Conservation (phyloP, 345 rosid species). For the Draba incana region DNA sequence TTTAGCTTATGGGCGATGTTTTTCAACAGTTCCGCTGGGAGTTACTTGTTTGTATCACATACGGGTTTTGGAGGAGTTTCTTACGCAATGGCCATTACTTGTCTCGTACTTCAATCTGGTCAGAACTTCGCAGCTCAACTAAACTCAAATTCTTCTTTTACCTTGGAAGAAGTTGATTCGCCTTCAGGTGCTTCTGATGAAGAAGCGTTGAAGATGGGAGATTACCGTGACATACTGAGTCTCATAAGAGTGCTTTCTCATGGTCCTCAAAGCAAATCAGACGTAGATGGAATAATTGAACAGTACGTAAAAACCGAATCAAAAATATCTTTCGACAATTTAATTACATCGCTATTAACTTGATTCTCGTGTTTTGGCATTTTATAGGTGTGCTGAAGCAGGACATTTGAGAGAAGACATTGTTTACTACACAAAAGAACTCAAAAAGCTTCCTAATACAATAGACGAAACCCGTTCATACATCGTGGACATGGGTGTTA, state of each 20-base stretch:
- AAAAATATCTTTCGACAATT: conserved; percentile 1
- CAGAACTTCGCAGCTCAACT: conserved; percentile 45
- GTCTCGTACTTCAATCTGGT: conserved; percentile 70
- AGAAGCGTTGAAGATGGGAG: conserved; percentile 83
- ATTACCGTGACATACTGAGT: conserved; percentile 93
- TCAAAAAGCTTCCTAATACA: conserved; percentile 48
- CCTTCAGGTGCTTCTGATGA: conserved; percentile 64
- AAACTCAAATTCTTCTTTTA: conserved; percentile 30
- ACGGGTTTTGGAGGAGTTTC: conserved; percentile 93
- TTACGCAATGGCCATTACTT: conserved; percentile 87
- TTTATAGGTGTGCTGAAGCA: conserved; percentile 83
- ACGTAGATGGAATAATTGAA: conserved; percentile 71
- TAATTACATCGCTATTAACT: conserved; percentile 16
- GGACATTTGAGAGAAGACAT: conserved; percentile 90
- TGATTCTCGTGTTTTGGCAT: conserved; percentile 19
- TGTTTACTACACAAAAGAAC: conserved; percentile 66
- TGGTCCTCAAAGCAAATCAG: conserved; percentile 96
- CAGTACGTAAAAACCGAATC: conserved; percentile 46
- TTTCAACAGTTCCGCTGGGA: conserved; percentile 60
- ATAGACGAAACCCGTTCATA: conserved; percentile 69
- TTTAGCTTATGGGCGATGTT: no score
- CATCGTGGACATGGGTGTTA: conserved; percentile 78
- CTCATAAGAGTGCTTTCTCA: conserved; percentile 85
- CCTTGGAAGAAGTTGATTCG: conserved; percentile 42
- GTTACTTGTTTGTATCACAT: conserved; percentile 88